Conservation (phyloP, 1,139 yeast genomes). For the Yamadazyma epiphylla region DNA sequence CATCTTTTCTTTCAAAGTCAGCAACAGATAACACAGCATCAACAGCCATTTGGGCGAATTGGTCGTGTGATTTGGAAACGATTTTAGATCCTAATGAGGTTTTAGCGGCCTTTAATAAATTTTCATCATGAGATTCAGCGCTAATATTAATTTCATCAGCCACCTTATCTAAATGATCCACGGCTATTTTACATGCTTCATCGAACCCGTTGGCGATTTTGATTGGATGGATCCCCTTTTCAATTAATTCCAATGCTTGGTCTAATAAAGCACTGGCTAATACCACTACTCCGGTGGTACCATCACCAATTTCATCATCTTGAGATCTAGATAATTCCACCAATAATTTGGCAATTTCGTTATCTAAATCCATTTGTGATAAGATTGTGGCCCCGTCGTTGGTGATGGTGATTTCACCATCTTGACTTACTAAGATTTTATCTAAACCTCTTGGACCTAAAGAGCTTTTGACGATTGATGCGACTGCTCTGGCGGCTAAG, state of each 20-base stretch:
- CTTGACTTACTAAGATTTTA: conserved; percentile 86
- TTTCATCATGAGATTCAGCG: conserved; percentile 45
- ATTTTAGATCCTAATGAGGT: conserved; percentile 95
- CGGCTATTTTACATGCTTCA: conserved; percentile 91
- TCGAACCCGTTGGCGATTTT: conserved; percentile 97
- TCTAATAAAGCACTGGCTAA: conserved; percentile 92
- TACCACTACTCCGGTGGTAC: conserved; percentile 98
- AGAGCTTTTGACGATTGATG: conserved; percentile 87
- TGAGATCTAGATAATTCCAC: conserved; percentile 94
- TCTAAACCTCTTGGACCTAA: conserved; percentile 98
- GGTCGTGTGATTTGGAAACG: conserved; percentile 89
- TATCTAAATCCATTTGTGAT: conserved; percentile 93
- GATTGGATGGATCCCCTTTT: conserved; percentile 96
- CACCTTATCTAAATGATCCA: conserved; percentile 66
- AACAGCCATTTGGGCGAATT: conserved; percentile 95
- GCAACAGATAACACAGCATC: conserved; percentile 94
- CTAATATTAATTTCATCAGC: conserved; percentile 61
- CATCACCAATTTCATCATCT: conserved; percentile 99
- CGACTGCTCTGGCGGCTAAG: conserved; percentile 92
- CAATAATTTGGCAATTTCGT: conserved; percentile 90
- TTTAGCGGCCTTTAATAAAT: conserved; percentile 83
- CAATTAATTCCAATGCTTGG: conserved; percentile 91
- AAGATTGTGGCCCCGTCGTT: conserved; percentile 98
- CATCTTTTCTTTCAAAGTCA: conserved; percentile 87
- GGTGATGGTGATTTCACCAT: conserved; percentile 96